Evolutionary conservation across 1,139 yeast species (phyloP).

Genomic region (Suhomyces wounanorum): DNA sequence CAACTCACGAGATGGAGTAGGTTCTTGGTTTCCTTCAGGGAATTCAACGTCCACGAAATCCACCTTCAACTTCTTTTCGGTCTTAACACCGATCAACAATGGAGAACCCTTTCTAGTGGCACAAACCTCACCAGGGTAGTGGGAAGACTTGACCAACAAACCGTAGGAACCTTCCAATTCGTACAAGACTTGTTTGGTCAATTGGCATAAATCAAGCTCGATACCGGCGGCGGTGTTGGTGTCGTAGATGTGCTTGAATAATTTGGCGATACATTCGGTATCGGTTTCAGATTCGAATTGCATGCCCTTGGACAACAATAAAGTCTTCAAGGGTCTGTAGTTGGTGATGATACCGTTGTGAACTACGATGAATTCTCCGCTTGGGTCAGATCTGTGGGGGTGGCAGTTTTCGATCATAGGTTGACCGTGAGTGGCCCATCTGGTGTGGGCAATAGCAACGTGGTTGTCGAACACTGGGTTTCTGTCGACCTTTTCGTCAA

Average conservation of each 20-base stretch:
- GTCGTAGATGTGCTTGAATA: conserved; percentile 89
- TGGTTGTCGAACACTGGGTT: conserved; percentile 74
- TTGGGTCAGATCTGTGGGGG: conserved; percentile 88
- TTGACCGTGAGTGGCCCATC: conserved; percentile 99
- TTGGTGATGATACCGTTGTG: conserved; percentile 99
- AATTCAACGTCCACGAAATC: conserved; percentile 99
- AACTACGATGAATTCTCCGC: conserved; percentile 85
- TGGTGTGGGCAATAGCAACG: conserved; percentile 96
- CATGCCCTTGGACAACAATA: conserved; percentile 77
- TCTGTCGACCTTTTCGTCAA: conserved; percentile 54
- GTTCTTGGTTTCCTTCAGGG: conserved; percentile 50
- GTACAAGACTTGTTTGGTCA: conserved; percentile 87
- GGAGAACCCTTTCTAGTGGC: conserved; percentile 99
- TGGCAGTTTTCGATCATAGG: conserved; percentile 88
- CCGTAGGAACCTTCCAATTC: conserved; percentile 99
- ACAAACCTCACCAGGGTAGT: conserved; percentile 93
- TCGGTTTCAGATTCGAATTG: conserved; percentile 92
- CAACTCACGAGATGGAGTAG: conserved; percentile 20
- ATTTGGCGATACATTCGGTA: conserved; percentile 96
- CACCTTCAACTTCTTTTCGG: conserved; percentile 91
- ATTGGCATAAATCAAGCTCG: conserved; percentile 82
- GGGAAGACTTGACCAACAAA: conserved; percentile 84
- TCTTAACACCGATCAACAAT: conserved; percentile 92
- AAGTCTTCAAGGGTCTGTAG: conserved; percentile 84
- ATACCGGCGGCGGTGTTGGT: conserved; percentile 64